Base-by-base conservation (phyloP, 2,329 filamentous ascomycete genomes). In the Talaromyces sp. region DNA sequence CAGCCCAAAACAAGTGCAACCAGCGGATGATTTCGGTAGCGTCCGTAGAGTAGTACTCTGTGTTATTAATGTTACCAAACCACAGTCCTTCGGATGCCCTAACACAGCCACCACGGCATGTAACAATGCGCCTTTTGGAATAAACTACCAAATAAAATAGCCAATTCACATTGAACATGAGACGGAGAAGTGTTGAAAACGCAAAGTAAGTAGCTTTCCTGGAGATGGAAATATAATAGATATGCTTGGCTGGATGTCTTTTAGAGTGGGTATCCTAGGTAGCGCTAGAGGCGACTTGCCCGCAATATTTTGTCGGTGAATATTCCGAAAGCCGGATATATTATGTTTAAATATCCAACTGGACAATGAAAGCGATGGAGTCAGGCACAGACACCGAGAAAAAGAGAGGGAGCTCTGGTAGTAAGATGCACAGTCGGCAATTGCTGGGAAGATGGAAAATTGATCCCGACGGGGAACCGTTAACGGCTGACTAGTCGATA, bases 41-140 rank as follows among this genome's bases (percentile, higher is more conserved):
- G 47, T 7, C 16, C 24, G 37, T 59, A 8, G 58, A 33, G n/a
- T 43, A 22, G 47, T 35, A 31, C 45, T n/a, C 10, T 22, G 19
- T n/a, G 3, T 24, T 61, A 50, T 16, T 50, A 61, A 39, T 50
- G 27, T 19, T 47, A 49, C 35, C 16, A 61, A 22, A 56, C 8
- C 52, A 16, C 31, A 14, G 27, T 35, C 19, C 24, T 39, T 47
- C 43, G 45, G n/a, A 50, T 37, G 59, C 45, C 59, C 59, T 50
- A 61, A 61, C 33, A 61, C 45, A 50, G 59, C 59, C 45, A 61
- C 59, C 59, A 60, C 57, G 10, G 3, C 43, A 60, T 39, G 45
- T 61, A 41, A 61, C 33, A 37, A 39, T 37, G 52, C 19, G 39
- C 52, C 33, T 56, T 56, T 14, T 37, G 49, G 13, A 52, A 33